Evolutionary conservation across 139 green algal genomes (phyloP), one percentile per base, ranked within the genome.

Genomic region (Diplosphaera chodatii): DNA sequence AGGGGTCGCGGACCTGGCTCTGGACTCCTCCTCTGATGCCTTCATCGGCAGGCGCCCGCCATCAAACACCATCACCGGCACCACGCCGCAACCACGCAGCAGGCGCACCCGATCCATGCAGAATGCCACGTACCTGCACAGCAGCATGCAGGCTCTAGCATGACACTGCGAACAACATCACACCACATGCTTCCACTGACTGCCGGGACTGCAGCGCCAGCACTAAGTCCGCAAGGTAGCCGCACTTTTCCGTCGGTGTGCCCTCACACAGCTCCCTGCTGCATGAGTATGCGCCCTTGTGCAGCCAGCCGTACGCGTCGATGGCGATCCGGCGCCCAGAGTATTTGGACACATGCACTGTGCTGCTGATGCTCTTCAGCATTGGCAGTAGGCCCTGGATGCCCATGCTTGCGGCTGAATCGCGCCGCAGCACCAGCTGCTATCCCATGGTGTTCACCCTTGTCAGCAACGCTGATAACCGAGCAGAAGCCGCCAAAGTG

Each of bases 291-390:
- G 91, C 88, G 2, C 86, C 95, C 65, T 88, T 91, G 78, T 99
- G 93, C 31, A 99, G 81, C 91, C 96, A 97, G 37, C 79, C 88
- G 79, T 97, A 98, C 2, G 87, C 91, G 72, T 99, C 95, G 6
- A 99, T 80, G 10, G 94, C 94, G 0, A 91, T 91, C n/a, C 74
- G 82, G 32, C 92, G 73, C 1, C 94, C 93, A 0, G 28, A 32
- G 71, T 95, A 97, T 15, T 87, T 69, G 63, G 27, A 33, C 30
- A 98, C 76, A 67, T 97, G 91, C 16, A 71, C 71, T 0, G 66
- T 40, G 13, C 73, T 67, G 5, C 81, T 83, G 30, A 94, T 90
- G 68, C 70, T 82, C 33, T 93, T 92, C 18, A 98, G 78, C 33
- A 89, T 69, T 15, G 88, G 90, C 31, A 97, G 77, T 23, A 98